Conservation (phyloP, 1,284 basidiomycete species). For the Rhodotorula glutinis region DNA sequence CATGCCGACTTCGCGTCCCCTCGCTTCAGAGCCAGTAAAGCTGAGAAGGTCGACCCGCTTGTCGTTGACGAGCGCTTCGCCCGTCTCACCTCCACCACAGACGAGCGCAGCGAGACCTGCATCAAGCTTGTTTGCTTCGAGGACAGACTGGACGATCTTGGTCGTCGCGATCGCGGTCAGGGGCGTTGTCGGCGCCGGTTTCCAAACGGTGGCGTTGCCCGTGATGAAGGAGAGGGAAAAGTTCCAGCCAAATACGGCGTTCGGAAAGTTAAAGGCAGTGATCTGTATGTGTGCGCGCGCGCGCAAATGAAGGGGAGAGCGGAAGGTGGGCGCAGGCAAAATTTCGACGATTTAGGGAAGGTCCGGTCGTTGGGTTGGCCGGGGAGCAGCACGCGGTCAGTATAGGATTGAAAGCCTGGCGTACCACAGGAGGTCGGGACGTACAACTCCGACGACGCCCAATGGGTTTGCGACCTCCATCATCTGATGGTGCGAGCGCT, state of each 20-base stretch:
- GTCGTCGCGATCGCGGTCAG: slow-evolving; percentile 74
- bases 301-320: no score
- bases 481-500: slow-evolving; percentile 78
- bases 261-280: slow-evolving; percentile 72
- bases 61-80: slow-evolving; percentile 72
- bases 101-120: slow-evolving; percentile 78
- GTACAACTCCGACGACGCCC: slow-evolving; percentile 75
- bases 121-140: slow-evolving; percentile 76
- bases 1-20: slow-evolving; percentile 78
- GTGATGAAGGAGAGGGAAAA: slow-evolving; percentile 81
- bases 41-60: slow-evolving; percentile 67
- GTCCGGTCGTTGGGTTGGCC: no score
- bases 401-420: not conserved
- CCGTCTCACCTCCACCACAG: slow-evolving; percentile 75
- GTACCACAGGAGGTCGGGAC: not conserved
- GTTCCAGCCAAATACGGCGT: slow-evolving; percentile 71
- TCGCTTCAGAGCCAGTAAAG: slow-evolving; percentile 87
- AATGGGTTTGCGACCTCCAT: slow-evolving; percentile 84
- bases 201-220: slow-evolving; percentile 93
- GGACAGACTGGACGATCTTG: slow-evolving; percentile 72
- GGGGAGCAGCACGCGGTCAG: not conserved
- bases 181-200: slow-evolving; percentile 84
- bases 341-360: no score
- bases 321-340: no score
- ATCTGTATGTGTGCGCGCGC: slow-evolving; percentile 53